Evolutionary conservation across 306 rosid genomes (phyloP).

Genomic region (Quercus parvula): DNA sequence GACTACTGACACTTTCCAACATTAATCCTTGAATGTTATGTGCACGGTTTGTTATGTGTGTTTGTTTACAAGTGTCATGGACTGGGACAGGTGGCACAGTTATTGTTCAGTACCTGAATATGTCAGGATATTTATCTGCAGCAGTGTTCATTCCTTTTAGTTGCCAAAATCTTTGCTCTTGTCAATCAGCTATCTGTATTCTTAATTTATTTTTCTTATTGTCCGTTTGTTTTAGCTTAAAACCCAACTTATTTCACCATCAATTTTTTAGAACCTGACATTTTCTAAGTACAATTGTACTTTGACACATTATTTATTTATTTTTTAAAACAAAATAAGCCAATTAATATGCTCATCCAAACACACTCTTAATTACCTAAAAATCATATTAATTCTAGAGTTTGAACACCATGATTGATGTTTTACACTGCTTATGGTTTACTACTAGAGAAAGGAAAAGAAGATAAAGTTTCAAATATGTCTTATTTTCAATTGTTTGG

Average conservation of each 20-base stretch:
- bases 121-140: background rate
- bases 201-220: background rate
- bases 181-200: background rate
- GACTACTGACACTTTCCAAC: background rate
- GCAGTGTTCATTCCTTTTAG: background rate
- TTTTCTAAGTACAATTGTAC: too few relatives aligned
- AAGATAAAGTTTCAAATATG: too few relatives aligned
- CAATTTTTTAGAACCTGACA: too few relatives aligned
- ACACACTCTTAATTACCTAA: background rate
- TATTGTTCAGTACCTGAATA: background rate
- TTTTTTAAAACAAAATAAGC: too few relatives aligned
- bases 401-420: background rate
- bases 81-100: background rate
- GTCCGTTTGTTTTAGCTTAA: background rate
- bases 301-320: too few relatives aligned
- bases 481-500: too few relatives aligned
- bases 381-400: background rate
- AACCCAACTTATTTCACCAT: too few relatives aligned
- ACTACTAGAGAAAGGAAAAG: too few relatives aligned
- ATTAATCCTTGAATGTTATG: background rate
- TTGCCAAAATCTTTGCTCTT: background rate
- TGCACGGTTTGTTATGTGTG: background rate
- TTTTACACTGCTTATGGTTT: too few relatives aligned
- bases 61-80: background rate
- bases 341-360: too few relatives aligned